Evolutionary conservation across 108 stramenopile genomes (phyloP).

Genomic region (Phaeodactylum tricornutum): DNA sequence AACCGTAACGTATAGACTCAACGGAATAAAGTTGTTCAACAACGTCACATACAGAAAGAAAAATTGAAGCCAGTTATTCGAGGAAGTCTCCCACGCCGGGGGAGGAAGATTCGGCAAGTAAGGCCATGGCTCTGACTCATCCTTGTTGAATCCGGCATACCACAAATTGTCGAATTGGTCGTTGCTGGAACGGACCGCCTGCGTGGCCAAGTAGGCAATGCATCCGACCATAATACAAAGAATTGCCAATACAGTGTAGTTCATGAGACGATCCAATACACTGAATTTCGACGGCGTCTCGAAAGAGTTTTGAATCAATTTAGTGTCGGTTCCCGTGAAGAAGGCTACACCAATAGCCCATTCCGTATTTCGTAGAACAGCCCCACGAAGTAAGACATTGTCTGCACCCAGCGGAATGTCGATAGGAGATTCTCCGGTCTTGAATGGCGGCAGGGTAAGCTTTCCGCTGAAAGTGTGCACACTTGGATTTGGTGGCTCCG

Average conservation of each 20-base stretch:
- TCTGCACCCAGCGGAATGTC: slow-evolving; percentile 75
- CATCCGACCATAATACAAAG: slow-evolving; percentile 72
- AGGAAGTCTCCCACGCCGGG: slow-evolving; percentile 36
- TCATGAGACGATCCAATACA: slow-evolving; percentile 76
- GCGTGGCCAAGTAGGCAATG: slow-evolving; percentile 31
- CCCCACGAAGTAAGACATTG: slow-evolving; percentile 88
- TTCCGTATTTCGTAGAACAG: slow-evolving; percentile 90
- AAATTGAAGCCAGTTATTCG: slow-evolving; percentile 56
- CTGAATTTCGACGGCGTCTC: slow-evolving; percentile 89
- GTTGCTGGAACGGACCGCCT: slow-evolving; percentile 22
- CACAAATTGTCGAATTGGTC: slow-evolving; percentile 39
- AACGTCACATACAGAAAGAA: slow-evolving; percentile 73
- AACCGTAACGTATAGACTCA: slow-evolving; percentile 86
- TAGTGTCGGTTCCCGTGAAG: slow-evolving; percentile 94
- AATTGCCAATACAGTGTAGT: slow-evolving; percentile 69
- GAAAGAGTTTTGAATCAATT: slow-evolving; percentile 86
- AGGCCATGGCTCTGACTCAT: slow-evolving; percentile 56
- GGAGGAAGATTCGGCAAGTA: slow-evolving; percentile 49
- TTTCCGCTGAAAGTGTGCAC: slow-evolving; percentile 88
- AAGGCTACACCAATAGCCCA: slow-evolving; percentile 92
- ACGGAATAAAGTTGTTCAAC: slow-evolving; percentile 82
- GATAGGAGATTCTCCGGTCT: slow-evolving; percentile 20
- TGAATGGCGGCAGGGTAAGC: slow-evolving; percentile 47
- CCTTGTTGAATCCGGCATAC: slow-evolving; percentile 44
- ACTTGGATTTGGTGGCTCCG: slow-evolving; percentile 84